Percentiles rank a stretch among this genome's conserved stretches.
These are phyloP conservation scores for Prunus armeniaca DNA, from an alignment of 306 rosid genomes.

Conservation along the genomic window DNA sequence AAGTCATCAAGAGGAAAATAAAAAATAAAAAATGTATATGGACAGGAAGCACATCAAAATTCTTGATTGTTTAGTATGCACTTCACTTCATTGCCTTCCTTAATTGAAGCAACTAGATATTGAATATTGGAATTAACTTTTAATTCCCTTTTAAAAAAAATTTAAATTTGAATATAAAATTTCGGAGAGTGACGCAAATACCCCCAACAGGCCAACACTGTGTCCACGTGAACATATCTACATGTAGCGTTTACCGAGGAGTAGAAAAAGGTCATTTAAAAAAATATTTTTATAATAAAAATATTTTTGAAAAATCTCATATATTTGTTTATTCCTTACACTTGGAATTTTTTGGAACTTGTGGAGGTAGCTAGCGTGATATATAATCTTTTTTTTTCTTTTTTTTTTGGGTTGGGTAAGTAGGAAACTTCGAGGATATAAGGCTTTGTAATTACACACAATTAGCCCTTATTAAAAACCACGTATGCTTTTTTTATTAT, in stretches of 20 bases:
- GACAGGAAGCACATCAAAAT: no score
- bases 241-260: neutral
- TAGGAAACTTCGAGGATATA: neutral
- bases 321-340: neutral
- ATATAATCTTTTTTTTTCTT: neutral
- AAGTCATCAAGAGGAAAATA: no score
- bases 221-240: neutral
- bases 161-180: neutral
- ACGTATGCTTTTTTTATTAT: neutral
- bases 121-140: neutral
- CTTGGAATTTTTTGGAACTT: neutral
- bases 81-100: neutral
- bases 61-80: no score
- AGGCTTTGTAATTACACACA: neutral
- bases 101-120: neutral
- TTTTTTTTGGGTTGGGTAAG: neutral
- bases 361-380: neutral
- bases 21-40: no score
- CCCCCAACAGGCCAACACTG: neutral
- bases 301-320: no score
- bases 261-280: neutral
- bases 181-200: neutral
- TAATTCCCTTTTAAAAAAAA: no score
- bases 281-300: neutral
- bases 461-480: neutral